These are phyloP conservation scores for Parasitella parasitica DNA, from an alignment of 371 early-diverging fungal genomes.

Conservation along the genomic window DNA sequence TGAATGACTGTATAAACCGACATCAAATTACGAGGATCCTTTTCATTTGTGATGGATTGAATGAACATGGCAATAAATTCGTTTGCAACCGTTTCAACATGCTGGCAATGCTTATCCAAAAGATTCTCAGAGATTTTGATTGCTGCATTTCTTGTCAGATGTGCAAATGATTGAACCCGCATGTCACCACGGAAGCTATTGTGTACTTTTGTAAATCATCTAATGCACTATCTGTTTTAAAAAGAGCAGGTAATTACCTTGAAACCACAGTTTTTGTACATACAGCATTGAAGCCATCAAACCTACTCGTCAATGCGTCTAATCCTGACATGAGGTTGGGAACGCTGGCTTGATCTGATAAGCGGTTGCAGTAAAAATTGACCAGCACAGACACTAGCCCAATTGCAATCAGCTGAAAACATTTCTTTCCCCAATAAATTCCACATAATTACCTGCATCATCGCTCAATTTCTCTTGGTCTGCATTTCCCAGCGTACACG, in stretches of 20 bases:
- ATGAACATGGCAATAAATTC: conserved; percentile 83
- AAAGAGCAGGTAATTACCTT: not conserved
- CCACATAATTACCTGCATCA: not conserved
- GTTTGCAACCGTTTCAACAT: conserved; percentile 30
- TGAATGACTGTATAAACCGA: conserved; percentile 75
- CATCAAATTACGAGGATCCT: conserved; percentile 94
- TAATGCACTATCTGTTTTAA: too few species aligned
- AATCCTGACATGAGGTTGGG: conserved; percentile 68
- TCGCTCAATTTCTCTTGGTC: not conserved
- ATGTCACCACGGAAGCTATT: not conserved
- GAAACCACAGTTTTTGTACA: conserved; percentile 47
- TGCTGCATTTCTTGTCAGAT: conserved; percentile 47
- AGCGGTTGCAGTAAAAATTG: conserved; percentile 72
- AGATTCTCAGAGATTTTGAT: conserved; percentile 45
- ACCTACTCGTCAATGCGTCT: conserved; percentile 50
- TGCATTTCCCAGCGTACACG: not conserved
- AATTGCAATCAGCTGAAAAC: not conserved
- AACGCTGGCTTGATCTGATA: conserved; percentile 70
- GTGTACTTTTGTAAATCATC: too few species aligned
- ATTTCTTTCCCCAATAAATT: not conserved
- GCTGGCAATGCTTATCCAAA: conserved; percentile 33
- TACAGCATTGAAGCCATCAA: conserved; percentile 53
- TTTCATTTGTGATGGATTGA: conserved; percentile 92
- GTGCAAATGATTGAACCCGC: conserved; percentile 59
- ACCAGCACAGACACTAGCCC: conserved; percentile 59